Conservation (phyloP, 495 filamentous ascomycete genomes). For the Daldinia caldariorum region DNA sequence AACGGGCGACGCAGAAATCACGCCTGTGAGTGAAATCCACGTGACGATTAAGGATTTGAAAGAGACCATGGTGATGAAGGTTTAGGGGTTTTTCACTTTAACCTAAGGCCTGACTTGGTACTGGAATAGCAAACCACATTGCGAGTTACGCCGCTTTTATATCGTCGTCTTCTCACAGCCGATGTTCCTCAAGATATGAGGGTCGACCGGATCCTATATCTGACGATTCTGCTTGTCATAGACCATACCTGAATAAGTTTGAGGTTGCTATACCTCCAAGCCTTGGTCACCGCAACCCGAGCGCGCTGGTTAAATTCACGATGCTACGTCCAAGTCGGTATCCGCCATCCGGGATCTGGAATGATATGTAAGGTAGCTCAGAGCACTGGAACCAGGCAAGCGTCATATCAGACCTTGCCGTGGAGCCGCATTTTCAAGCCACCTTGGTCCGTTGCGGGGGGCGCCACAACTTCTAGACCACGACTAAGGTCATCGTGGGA, state of each 20-base stretch:
- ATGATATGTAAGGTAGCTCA: not conserved
- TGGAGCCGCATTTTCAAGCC: conserved; percentile 9
- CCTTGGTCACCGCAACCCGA: not conserved
- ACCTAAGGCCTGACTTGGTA: not conserved
- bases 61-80: not conserved
- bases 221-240: not conserved
- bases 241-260: not conserved
- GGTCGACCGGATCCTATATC: not conserved
- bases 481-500: conserved; percentile 9
- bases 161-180: not conserved
- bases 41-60: conserved; percentile 6
- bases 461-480: conserved; percentile 12
- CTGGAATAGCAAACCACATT: not conserved
- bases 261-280: not conserved
- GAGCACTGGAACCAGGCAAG: not conserved
- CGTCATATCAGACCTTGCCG: not conserved
- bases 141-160: conserved; percentile 8
- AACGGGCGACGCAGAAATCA: conserved; percentile 9
- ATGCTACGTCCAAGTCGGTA: conserved; percentile 9
- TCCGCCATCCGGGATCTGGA: not conserved
- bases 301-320: conserved; percentile 15
- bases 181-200: not conserved
- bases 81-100: not conserved
- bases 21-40: not conserved
- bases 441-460: not conserved